Percentiles rank a stretch among this genome's conserved stretches.
Conservation (phyloP, 2,329 filamentous ascomycete species). For the Fusarium tuaranense region DNA sequence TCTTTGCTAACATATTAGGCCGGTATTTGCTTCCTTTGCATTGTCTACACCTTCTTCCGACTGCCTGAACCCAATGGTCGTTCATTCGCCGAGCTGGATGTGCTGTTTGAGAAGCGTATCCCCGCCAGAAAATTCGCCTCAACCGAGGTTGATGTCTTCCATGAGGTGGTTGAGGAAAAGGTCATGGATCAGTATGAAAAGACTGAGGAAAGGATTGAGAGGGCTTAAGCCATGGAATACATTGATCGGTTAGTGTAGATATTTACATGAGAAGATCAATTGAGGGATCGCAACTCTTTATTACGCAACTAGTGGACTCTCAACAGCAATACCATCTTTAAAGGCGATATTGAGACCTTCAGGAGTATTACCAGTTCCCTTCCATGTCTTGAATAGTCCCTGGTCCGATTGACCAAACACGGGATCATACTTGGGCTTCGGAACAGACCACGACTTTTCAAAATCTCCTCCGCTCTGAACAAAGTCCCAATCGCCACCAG, state of each 20-base stretch:
- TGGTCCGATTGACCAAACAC: slow-evolving; percentile 21
- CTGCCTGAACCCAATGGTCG: slow-evolving; percentile 81
- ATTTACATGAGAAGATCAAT: not conserved
- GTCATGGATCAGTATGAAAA: slow-evolving; percentile 63
- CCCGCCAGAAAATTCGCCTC: slow-evolving; percentile 78
- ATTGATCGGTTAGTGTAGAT: not conserved
- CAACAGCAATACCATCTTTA: not conserved
- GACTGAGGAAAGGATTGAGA: slow-evolving; percentile 19
- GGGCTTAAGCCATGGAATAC: not conserved
- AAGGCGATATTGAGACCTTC: not conserved
- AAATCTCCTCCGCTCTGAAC: slow-evolving; percentile 34
- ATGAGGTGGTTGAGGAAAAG: slow-evolving; percentile 60
- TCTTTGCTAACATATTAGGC: slow-evolving; percentile 52
- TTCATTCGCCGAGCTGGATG: slow-evolving; percentile 86
- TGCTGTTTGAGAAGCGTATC: slow-evolving; percentile 82
- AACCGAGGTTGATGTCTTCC: slow-evolving; percentile 68
- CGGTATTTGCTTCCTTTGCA: slow-evolving; percentile 82
- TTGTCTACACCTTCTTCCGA: slow-evolving; percentile 74
- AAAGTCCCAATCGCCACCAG: slow-evolving; percentile 36
- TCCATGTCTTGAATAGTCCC: slow-evolving; percentile 28
- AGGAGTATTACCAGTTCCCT: slow-evolving; percentile 5
- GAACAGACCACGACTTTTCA: slow-evolving; percentile 35
- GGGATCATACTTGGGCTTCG: slow-evolving; percentile 31
- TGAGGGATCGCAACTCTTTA: not conserved
- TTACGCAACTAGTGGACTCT: not conserved